Evolutionary conservation across 2,329 filamentous ascomycete species (phyloP), one percentile per base, ranked within the genome.

Genomic region (Fusarium abutilonis): DNA sequence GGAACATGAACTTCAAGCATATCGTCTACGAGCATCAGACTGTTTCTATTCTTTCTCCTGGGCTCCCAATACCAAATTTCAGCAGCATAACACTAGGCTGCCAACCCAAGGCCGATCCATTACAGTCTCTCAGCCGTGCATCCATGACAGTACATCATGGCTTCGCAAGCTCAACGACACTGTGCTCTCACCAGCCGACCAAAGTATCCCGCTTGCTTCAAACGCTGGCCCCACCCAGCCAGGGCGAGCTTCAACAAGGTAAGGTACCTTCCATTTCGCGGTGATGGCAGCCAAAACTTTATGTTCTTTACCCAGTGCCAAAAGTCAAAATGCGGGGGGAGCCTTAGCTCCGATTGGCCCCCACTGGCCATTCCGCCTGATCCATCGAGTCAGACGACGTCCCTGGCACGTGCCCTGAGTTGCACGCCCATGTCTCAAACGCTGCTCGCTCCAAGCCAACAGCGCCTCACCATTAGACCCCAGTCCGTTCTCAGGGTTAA

Each of bases 381-480:
- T 71, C 68, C 65, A 67, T 68, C 60, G 52, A 71, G 69, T 71
- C 69, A 71, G 69, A 71, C 69, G 69, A 71, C 69, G 63, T 66
- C 66, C 67, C 69, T 66, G 60, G 69, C 69, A 71, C 69, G 69
- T 71, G 69, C 69, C 66, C 56, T 36, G 34, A 46, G 42, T 68
- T 56, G 48, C 56, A 58, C 55, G 56, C 52, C 50, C 49, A 47
- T 68, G 64, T 68, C 62, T 67, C 64, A 65, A 63, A 56, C 51
- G 35, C 61, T 46, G 38, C 31, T 34, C 13, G 43, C 47, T 49
- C 60, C 56, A 63, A 65, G 11, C 48, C 48, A 36, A 38, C 61
- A 63, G 51, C 56, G 62, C 62, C 57, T 64, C 61, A 63, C 43
- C 39, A 52, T 53, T 36, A 10, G n/a, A 46, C 58, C 61, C 61